Base-by-base conservation (phyloP, 1,284 basidiomycete species). In the Fomitopsis schrenkii region DNA sequence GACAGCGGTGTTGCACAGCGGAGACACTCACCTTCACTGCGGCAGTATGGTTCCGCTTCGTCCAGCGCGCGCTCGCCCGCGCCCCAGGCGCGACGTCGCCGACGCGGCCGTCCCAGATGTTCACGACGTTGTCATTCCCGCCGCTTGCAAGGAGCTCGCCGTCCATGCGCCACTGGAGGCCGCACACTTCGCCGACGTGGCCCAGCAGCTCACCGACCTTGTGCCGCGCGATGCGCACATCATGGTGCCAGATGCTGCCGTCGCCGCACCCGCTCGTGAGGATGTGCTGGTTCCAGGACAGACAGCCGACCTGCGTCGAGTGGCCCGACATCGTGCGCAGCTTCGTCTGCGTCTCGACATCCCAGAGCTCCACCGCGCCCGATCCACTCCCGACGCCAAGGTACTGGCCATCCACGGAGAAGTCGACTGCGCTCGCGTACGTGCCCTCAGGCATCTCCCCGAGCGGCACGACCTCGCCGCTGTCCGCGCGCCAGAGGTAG, bases 311-410 rank as follows among this genome's bases (percentile, higher is more conserved):
- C 70, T 97, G 90, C 1, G 84, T 88, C 60, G 88, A 81, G 71
- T 95, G 94, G 0, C 94, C 94, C 1, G 72, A 69, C 95, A 98
- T 97, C 15, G 93, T 95, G 7, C 97, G 83, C 63, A 98, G 79
- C 68, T 93, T 92, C 70, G 86, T 86, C 5, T 86, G 85, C 0
- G 85, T 81, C 68, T 94, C 91, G 0, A 93, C 86, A 70, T 98
- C 97, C 93, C 96, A 98, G n/a, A 99, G 85, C 76, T 98, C 95
- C 36, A 98, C 91, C 19, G 91, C 88, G 0, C 97, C 97, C 0
- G 82, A 84, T 4, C 94, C 93, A 30, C 90, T 79, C 0, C 96
- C 96, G 33, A 98, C 80, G 3, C 93, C 95, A 14, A 99, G 82
- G 76, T 92, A 95, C 17, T 85, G 82, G 0, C 95, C 96, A 70